Conservation (phyloP, 106 monocot genomes). For the Vanilla planifolia region DNA sequence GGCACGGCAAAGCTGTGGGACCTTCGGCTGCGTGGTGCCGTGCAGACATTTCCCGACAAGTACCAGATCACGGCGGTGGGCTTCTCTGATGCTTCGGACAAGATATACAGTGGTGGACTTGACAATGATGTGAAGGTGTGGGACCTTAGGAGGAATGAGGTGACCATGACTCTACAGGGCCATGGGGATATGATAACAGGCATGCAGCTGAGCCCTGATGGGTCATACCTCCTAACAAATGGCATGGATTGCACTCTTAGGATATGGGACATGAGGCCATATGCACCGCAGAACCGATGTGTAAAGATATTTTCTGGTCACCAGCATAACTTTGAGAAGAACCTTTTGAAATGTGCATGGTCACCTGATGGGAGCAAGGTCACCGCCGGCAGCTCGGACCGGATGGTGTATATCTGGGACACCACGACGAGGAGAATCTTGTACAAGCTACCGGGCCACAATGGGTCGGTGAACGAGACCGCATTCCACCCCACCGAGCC, state of each 20-base stretch:
- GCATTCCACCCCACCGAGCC: conserved; percentile 90
- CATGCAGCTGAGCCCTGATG: conserved; percentile 98
- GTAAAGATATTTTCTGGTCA: conserved; percentile 95
- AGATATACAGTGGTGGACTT: conserved; percentile 80
- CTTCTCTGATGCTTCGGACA: conserved; percentile 90
- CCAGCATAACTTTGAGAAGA: conserved; percentile 98
- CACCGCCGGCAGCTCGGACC: conserved; percentile 84
- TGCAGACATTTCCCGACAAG: conserved; percentile 85
- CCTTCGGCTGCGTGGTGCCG: conserved; percentile 71
- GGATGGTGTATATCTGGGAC: conserved; percentile 99
- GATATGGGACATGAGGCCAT: conserved; percentile 99
- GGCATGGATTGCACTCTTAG: conserved; percentile 87
- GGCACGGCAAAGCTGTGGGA: conserved; percentile 98
- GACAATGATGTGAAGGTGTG: conserved; percentile 96
- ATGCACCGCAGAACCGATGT: conserved; percentile 92
- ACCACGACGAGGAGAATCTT: conserved; percentile 87
- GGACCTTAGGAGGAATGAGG: conserved; percentile 87
- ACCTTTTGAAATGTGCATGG: conserved; percentile 83
- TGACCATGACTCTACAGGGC: conserved; percentile 73
- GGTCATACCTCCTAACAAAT: conserved; percentile 91
- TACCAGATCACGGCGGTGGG: conserved; percentile 88
- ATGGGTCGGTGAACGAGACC: conserved; percentile 96
- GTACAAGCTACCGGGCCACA: conserved; percentile 96
- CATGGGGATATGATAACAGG: conserved; percentile 92
- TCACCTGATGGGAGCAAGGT: conserved; percentile 93